Evolutionary conservation across 805 yeast genomes (phyloP), one percentile per base, ranked within the genome.

Genomic region (Ogataea methylovora): DNA sequence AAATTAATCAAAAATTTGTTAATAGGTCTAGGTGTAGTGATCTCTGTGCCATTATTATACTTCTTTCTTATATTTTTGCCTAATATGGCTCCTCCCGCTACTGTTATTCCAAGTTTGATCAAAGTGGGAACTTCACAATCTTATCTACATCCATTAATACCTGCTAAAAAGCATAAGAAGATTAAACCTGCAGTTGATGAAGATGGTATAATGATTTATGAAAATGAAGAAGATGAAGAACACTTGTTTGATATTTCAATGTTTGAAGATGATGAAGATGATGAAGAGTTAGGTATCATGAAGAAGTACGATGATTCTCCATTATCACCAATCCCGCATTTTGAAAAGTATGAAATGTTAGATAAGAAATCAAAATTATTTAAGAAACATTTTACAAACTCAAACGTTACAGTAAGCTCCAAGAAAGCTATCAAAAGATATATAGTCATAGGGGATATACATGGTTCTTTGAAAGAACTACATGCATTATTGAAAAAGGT

Each of bases 371-470:
- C 44, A 13, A 30, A 40, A 27, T 17, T 46, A n/a, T 51, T 51
- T 27, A 35, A 42, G 17, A 27, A 39, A 3, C 56, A 52, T 38
- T 37, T 48, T 14, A 19, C 42, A n/a, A 39, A 47, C 28, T 35
- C 45, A 5, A 35, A 46, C 11, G 40, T 48, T 30, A 34, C 44
- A 5, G 28, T 30, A 15, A 23, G 28, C 8, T 25, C 29, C 10
- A 37, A 44, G 23, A 13, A 22, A 15, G 29, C 34, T n/a, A 56
- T 50, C 8, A 65, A 65, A 27, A 63, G 94, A 39, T 49, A 83
- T 12, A 65, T 90, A 4, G 51, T 86, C 30, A 66, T 88, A 18
- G 97, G 97, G 4, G 97, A 88, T 54, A 74, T 88, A 16, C 97
- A 88, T 58, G 97, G 96, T 2, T 77, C 79, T 45, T 74, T 66